These are phyloP conservation scores for Syncephalastrum racemosum DNA, from an alignment of 371 early-diverging fungal species.

Conservation along the genomic window DNA sequence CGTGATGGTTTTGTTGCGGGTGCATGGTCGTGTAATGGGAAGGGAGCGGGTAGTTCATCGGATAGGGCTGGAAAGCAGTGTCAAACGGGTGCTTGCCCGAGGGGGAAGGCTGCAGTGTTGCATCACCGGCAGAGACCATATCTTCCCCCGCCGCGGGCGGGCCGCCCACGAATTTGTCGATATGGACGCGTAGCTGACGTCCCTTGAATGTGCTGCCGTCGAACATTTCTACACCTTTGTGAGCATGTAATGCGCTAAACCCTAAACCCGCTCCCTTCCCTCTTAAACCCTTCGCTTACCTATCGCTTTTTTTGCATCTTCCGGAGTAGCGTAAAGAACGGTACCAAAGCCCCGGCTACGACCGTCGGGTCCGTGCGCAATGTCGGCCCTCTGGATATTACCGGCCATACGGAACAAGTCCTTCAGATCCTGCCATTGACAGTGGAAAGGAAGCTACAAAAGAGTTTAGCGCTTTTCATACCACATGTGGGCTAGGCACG, in stretches of 20 bases:
- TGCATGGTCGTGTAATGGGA: no score
- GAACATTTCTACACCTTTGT: conserved; percentile 31
- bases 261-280: no score
- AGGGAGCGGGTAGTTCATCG: no score
- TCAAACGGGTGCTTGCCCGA: no score
- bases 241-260: not conserved
- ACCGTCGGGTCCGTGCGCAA: conserved; percentile 59
- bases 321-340: conserved; percentile 63
- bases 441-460: conserved; percentile 58
- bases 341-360: conserved; percentile 71
- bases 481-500: not conserved
- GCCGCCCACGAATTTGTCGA: conserved; percentile 38
- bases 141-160: not conserved
- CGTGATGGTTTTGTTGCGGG: no score
- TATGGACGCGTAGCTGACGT: conserved; percentile 44
- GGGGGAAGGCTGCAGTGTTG: no score
- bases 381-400: conserved; percentile 66
- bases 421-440: conserved; percentile 79
- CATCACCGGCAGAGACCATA: no score
- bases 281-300: conserved; percentile 29
- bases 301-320: conserved; percentile 62
- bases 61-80: no score
- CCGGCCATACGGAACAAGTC: conserved; percentile 74
- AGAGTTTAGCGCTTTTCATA: not conserved
- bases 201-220: conserved; percentile 47